Evolutionary conservation across 2,329 filamentous ascomycete genomes (phyloP).

Genomic region (Exophiala bonariae): DNA sequence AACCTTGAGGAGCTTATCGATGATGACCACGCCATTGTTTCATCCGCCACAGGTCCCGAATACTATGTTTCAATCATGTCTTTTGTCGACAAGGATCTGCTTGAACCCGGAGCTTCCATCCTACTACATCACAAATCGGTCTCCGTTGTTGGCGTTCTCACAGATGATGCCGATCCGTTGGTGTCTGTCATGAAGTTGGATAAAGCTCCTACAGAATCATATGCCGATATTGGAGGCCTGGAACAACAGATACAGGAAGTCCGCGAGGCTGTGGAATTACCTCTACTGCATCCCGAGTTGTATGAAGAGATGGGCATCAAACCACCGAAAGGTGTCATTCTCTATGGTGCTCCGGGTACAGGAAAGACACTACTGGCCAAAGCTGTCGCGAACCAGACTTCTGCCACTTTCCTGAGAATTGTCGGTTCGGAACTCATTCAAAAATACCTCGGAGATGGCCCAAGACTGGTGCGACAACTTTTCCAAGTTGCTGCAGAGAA

Average conservation of each 20-base stretch:
- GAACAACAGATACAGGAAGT: constrained; percentile 97
- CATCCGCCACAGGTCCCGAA: constrained; percentile 93
- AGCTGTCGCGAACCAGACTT: constrained; percentile 98
- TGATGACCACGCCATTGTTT: constrained; percentile 98
- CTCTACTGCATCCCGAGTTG: constrained; percentile 89
- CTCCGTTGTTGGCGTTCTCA: constrained; percentile 94
- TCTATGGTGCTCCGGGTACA: constrained; percentile 95
- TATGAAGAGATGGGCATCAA: constrained; percentile 99
- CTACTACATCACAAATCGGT: constrained; percentile 96
- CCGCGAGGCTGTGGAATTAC: constrained; percentile 92
- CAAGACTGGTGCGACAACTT: constrained; percentile 89
- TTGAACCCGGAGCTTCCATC: constrained; percentile 94
- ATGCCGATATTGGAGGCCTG: constrained; percentile 95
- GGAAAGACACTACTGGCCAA: constrained; percentile 96
- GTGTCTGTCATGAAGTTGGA: constrained; percentile 99
- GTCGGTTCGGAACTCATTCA: constrained; percentile 97
- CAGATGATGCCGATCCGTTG: constrained; percentile 90
- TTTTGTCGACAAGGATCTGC: constrained; percentile 96
- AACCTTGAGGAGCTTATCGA: constrained; percentile 98
- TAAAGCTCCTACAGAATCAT: constrained; percentile 96
- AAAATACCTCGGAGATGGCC: constrained; percentile 96
- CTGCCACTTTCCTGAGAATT: constrained; percentile 94
- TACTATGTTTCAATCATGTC: constrained; percentile 99
- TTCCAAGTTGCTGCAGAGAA: constrained; percentile 91
- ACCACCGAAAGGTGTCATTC: constrained; percentile 97